Evolutionary conservation across 2,329 filamentous ascomycete genomes (phyloP), one percentile per base, ranked within the genome.

Genomic region (Paraconiothyrium sp.): DNA sequence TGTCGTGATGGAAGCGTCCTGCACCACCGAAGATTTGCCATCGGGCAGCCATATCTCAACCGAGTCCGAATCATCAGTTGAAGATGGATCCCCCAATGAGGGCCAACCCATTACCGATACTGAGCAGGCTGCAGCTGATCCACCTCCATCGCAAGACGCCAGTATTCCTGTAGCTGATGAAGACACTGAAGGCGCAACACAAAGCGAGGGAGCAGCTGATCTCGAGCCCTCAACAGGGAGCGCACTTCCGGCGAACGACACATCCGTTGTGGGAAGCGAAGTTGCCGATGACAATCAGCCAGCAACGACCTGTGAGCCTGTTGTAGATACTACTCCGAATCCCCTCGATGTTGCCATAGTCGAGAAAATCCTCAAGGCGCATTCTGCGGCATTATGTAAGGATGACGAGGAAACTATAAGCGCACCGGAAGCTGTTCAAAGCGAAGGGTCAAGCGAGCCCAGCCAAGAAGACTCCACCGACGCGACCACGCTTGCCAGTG

Each of bases 281-380:
- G 5, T 48, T n/a, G n/a, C 16, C 30, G 51, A 37, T 22, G 48
- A 51, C 11, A 47, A 22, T 14, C 16, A 54, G 3, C 30, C 52
- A 27, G 57, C 11, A 24, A 13, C 50, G 14, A 39, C 37, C 3
- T 22, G 9, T 30, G 39, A 44, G 7, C 47, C 37, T 22, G 27
- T 43, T 52, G 55, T 35, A 14, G 56, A 66, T 14, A 63, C 58
- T 4, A 20, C 24, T 8, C 13, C 56, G 27, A 47, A 39, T 39
- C 41, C 41, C 10, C 27, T 30, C 11, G 54, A 57, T 30, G 9
- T 48, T 35, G 54, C 43, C 27, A 39, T 48, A 22, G 43, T 39
- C 10, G 43, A 57, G 24, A 48, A 37, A 11, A 37, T 48, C 30
- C 2, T 48, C 20, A 39, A 49, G 10, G 54, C 46, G 9, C 30